Evolutionary conservation across 2,329 filamentous ascomycete genomes (phyloP).

Genomic region (Penicillium hordei): DNA sequence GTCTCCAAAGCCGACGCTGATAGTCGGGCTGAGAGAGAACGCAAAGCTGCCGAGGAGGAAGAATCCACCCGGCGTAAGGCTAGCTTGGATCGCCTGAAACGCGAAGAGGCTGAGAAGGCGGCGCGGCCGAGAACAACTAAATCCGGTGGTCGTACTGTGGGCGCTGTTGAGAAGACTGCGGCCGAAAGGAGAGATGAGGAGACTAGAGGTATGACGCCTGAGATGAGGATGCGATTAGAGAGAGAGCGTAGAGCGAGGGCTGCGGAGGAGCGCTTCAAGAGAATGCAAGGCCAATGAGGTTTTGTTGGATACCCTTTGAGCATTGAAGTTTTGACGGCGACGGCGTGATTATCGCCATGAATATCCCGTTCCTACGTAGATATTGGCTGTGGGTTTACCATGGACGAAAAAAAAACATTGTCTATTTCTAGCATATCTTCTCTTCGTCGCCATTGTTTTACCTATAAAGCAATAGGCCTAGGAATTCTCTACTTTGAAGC

Average conservation of each 20-base stretch:
- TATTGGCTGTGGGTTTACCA: neutral
- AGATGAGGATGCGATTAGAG: slow-evolving; percentile 81
- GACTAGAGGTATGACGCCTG: slow-evolving; percentile 76
- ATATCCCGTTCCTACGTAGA: neutral
- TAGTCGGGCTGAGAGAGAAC: slow-evolving; percentile 67
- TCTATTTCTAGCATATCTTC: neutral
- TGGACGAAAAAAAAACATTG: neutral
- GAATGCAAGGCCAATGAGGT: slow-evolving; percentile 53
- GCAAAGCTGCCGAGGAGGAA: slow-evolving; percentile 64
- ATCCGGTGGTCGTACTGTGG: slow-evolving; percentile 56
- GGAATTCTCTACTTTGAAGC: neutral
- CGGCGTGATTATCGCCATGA: neutral
- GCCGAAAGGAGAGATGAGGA: slow-evolving; percentile 83
- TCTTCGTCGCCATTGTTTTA: neutral
- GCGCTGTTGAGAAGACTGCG: slow-evolving; percentile 66
- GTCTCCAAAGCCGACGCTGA: slow-evolving; percentile 72
- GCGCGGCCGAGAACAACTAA: slow-evolving; percentile 51
- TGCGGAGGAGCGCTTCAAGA: slow-evolving; percentile 80
- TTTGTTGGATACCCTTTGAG: neutral
- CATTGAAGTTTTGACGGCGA: neutral
- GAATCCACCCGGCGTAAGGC: slow-evolving; percentile 69
- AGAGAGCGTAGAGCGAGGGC: slow-evolving; percentile 86
- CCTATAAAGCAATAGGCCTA: neutral
- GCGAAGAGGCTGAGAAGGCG: slow-evolving; percentile 55
- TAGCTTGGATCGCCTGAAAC: slow-evolving; percentile 71